phyloP scores from a whole-genome alignment of 305 asterid species.

The Lippia alba region DNA sequence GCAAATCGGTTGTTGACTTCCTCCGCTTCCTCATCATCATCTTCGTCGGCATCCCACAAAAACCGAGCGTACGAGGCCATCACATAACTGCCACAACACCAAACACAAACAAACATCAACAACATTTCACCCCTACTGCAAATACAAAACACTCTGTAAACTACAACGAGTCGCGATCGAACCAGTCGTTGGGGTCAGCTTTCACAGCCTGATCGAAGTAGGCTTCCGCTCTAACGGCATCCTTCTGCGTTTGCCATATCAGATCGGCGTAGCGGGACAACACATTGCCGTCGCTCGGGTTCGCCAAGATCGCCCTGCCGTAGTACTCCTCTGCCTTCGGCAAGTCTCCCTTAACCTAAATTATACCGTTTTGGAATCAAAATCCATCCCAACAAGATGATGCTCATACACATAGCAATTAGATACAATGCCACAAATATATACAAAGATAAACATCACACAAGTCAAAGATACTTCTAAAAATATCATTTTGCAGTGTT shows the following conservation, averaged over 20 bases:
- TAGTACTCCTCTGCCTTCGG: slow-evolving; percentile 70
- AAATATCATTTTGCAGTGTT: too few relatives aligned
- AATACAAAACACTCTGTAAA: neutral
- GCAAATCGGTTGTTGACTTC: slow-evolving; percentile 29
- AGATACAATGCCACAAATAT: neutral
- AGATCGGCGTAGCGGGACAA: slow-evolving; percentile 66
- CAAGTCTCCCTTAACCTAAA: slow-evolving; percentile 56
- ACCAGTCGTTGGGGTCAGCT: slow-evolving; percentile 72
- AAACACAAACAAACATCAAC: neutral
- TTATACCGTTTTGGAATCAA: neutral
- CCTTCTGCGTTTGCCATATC: slow-evolving; percentile 70
- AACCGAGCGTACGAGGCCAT: slow-evolving; percentile 33
- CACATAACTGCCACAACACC: slow-evolving; percentile 26
- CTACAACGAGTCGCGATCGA: neutral
- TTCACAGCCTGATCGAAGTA: slow-evolving; percentile 65
- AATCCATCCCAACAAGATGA: neutral
- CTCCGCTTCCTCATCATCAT: slow-evolving; percentile 39
- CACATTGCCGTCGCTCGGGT: slow-evolving; percentile 59
- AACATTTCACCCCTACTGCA: neutral
- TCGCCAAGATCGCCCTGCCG: slow-evolving; percentile 66
- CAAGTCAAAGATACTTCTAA: too few relatives aligned
- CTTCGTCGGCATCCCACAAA: slow-evolving; percentile 36
- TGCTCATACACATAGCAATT: neutral
- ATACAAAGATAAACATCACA: neutral
- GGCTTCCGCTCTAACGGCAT: slow-evolving; percentile 57